These are phyloP conservation scores for Phaeomoniella chlamydospora DNA, from an alignment of 2,329 filamentous ascomycete species.

Conservation along the genomic window DNA sequence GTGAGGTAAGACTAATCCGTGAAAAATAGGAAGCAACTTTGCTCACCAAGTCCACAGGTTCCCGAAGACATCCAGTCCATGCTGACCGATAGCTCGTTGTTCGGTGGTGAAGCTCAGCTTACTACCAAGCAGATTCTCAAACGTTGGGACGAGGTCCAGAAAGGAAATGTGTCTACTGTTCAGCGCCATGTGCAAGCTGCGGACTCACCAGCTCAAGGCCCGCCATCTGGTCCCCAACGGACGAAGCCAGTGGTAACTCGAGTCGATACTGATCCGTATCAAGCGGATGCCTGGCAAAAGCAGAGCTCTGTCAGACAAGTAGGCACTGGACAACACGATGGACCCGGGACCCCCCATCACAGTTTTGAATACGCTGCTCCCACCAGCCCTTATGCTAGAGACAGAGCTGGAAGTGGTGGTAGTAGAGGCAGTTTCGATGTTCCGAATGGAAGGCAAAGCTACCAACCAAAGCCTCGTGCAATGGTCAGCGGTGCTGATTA, in stretches of 20 bases:
- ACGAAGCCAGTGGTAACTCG: conserved; percentile 36
- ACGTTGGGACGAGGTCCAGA: conserved; percentile 72
- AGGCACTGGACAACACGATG: conserved; percentile 14
- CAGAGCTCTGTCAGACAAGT: conserved; percentile 75
- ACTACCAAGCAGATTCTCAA: conserved; percentile 96
- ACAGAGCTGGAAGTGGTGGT: conserved; percentile 10
- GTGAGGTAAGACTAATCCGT: conserved; percentile 56
- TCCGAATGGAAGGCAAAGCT: conserved; percentile 10
- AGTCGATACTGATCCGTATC: conserved; percentile 76
- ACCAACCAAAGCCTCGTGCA: conserved; percentile 10
- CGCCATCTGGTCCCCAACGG: conserved; percentile 22
- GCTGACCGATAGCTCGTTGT: conserved; percentile 67
- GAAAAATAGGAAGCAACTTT: conserved; percentile 3
- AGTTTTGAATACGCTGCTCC: conserved; percentile 9
- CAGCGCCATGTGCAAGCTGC: conserved; percentile 26
- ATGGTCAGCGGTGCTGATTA: conserved; percentile 4
- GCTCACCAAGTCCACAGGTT: conserved; percentile 42
- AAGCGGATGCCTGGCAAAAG: conserved; percentile 57
- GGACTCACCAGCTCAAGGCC: conserved; percentile 37
- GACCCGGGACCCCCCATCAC: conserved; percentile 4
- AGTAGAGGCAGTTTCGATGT: conserved; percentile 9
- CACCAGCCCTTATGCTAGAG: conserved; percentile 10
- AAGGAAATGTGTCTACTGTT: conserved; percentile 36
- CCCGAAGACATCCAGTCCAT: conserved; percentile 82
- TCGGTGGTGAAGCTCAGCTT: conserved; percentile 69